Conservation (phyloP, 495 filamentous ascomycete species). For the Penicillium roqueforti region DNA sequence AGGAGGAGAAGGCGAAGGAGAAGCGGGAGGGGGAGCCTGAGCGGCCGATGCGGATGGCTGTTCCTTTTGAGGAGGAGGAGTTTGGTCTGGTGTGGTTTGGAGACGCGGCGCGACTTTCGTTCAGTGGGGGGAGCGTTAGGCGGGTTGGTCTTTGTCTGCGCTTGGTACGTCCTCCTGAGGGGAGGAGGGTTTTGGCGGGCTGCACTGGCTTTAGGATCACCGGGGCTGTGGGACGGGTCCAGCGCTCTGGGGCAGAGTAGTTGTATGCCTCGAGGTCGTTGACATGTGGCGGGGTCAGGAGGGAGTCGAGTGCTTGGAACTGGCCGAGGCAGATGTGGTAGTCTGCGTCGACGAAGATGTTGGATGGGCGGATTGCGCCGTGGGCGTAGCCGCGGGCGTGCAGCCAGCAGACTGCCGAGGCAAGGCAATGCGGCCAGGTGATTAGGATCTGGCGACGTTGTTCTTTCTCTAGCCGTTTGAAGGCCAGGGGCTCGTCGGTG, state of each 20-base stretch:
- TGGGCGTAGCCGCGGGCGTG: slow-evolving; percentile 71
- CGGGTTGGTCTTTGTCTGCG: slow-evolving; percentile 27
- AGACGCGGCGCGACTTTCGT: slow-evolving; percentile 23
- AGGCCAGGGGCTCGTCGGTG: slow-evolving; percentile 56
- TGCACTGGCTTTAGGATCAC: slow-evolving; percentile 2
- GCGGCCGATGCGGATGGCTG: slow-evolving; percentile 37
- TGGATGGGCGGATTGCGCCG: slow-evolving; percentile 78
- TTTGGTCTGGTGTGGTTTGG: slow-evolving; percentile 25
- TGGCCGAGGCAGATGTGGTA: slow-evolving; percentile 73
- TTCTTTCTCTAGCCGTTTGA: slow-evolving; percentile 70
- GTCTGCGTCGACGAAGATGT: slow-evolving; percentile 67
- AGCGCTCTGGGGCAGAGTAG: slow-evolving; percentile 81
- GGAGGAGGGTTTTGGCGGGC: slow-evolving; percentile 27
- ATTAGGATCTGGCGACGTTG: slow-evolving; percentile 65
- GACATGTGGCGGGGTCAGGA: slow-evolving; percentile 47
- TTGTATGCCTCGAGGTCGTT: slow-evolving; percentile 80
- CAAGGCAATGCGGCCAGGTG: slow-evolving; percentile 85
- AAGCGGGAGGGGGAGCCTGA: slow-evolving; percentile 35
- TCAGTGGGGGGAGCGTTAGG: slow-evolving; percentile 22
- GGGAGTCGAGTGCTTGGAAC: slow-evolving; percentile 58
- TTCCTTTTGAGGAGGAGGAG: slow-evolving; percentile 38
- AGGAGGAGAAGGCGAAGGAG: slow-evolving; percentile 35
- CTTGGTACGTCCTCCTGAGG: slow-evolving; percentile 47
- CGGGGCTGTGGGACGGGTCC: slow-evolving; percentile 40
- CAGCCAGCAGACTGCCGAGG: slow-evolving; percentile 70